Conservation (phyloP, 148 eudicot species). For the Heliosperma pusillum region DNA sequence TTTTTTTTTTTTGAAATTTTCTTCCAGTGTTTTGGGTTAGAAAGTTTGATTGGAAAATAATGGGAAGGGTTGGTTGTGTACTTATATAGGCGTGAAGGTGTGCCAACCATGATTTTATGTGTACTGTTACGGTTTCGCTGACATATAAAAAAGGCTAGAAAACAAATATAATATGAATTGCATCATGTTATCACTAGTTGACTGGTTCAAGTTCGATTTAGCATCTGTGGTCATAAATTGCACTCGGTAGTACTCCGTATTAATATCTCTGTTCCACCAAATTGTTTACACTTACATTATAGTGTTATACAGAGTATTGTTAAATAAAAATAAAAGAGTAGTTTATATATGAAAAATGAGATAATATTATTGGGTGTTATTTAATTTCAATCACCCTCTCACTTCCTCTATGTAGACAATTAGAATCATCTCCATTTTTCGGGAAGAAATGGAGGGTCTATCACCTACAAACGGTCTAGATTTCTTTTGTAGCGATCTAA, state of each 20-base stretch:
- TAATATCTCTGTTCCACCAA: too few relatives aligned
- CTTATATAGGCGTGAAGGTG: constrained; percentile 11
- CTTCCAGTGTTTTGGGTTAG: not conserved
- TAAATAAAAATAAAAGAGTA: too few relatives aligned
- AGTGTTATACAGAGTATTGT: too few relatives aligned
- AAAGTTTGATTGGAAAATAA: constrained; percentile 16
- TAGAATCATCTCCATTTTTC: too few relatives aligned
- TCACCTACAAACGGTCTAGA: too few relatives aligned
- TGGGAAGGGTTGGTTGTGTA: not conserved
- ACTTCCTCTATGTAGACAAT: too few relatives aligned
- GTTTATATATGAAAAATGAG: too few relatives aligned
- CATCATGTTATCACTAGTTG: not conserved
- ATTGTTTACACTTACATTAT: too few relatives aligned
- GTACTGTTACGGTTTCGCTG: not conserved
- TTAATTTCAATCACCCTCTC: too few relatives aligned
- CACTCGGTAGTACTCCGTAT: not conserved
- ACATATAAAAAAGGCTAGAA: not conserved
- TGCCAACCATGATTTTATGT: not conserved
- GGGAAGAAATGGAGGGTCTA: too few relatives aligned
- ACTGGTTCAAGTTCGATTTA: constrained; percentile 1
- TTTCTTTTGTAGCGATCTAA: too few relatives aligned
- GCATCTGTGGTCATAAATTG: not conserved
- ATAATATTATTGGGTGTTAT: too few relatives aligned
- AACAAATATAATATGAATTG: not conserved
- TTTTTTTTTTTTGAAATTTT: not conserved